Evolutionary conservation across 345 rosid species (phyloP).

Genomic region (Linum lewisii): DNA sequence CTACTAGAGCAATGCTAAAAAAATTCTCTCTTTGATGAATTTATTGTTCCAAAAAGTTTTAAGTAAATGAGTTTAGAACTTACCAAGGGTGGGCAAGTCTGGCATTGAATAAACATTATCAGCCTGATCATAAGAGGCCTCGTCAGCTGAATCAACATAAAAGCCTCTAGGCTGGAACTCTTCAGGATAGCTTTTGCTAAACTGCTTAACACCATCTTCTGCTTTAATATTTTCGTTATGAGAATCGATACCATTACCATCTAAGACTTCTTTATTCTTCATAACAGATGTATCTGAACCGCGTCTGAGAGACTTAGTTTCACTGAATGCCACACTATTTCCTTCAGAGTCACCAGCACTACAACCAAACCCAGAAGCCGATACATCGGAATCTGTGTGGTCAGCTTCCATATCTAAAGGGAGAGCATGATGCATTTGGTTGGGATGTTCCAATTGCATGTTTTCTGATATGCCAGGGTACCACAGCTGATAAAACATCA

Average conservation of each 20-base stretch:
- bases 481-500: constrained; percentile 60
- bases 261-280: constrained; percentile 30
- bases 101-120: constrained; percentile 28
- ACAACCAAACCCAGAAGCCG: constrained; percentile 22
- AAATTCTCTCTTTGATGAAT: no score
- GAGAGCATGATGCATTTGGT: constrained; percentile 12
- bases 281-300: constrained; percentile 60
- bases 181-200: constrained; percentile 15
- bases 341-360: constrained; percentile 20
- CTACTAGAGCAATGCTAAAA: no score
- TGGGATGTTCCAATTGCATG: constrained; percentile 30
- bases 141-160: constrained; percentile 40
- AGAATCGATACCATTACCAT: constrained; percentile 12
- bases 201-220: constrained; percentile 22
- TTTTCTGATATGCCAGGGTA: constrained; percentile 31
- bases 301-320: constrained; percentile 21
- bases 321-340: constrained; percentile 21
- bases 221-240: constrained; percentile 8
- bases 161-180: constrained; percentile 21
- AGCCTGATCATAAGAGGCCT: constrained; percentile 25
- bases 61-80: constrained; percentile 20
- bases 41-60: no score
- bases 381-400: constrained; percentile 1
- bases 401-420: constrained; percentile 18
- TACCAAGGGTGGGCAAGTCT: constrained; percentile 40